Conservation (phyloP, 2,329 filamentous ascomycete species). For the Fusarium albosuccineum region DNA sequence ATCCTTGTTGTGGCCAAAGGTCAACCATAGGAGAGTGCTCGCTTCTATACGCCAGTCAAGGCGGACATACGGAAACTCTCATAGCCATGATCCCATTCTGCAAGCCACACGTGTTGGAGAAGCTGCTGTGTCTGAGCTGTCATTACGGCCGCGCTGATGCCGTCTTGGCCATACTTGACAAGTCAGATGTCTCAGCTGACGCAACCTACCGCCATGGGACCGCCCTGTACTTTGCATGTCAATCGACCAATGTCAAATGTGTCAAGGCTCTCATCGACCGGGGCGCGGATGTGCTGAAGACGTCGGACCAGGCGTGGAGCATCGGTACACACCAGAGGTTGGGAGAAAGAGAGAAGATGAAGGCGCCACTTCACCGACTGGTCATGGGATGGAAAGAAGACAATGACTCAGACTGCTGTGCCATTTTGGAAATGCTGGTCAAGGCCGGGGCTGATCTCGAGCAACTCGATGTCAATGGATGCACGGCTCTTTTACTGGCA, state of each 20-base stretch:
- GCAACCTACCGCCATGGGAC: constrained; percentile 22
- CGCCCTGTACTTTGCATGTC: constrained; percentile 33
- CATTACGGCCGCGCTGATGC: constrained; percentile 21
- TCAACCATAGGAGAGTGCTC: constrained; percentile 28
- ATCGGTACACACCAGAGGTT: too few relatives aligned
- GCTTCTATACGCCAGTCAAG: constrained; percentile 31
- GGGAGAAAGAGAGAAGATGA: too few relatives aligned
- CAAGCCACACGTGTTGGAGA: constrained; percentile 20
- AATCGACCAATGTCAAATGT: constrained; percentile 11
- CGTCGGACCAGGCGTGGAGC: not conserved
- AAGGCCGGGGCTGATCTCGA: constrained; percentile 32
- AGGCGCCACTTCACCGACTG: constrained; percentile 25
- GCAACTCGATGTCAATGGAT: not conserved
- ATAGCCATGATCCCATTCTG: constrained; percentile 37
- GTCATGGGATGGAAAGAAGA: constrained; percentile 9
- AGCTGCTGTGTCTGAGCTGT: constrained; percentile 38
- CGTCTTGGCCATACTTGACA: constrained; percentile 22
- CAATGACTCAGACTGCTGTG: constrained; percentile 19
- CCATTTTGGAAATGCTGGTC: constrained; percentile 25
- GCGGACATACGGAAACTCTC: constrained; percentile 31
- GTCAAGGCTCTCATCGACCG: constrained; percentile 27
- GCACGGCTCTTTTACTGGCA: constrained; percentile 18
- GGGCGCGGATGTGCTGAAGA: constrained; percentile 30
- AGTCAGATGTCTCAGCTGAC: constrained; percentile 30
- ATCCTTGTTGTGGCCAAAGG: not conserved